Evolutionary conservation across 495 filamentous ascomycete genomes (phyloP).

Genomic region (Mytilinidion resinicola): DNA sequence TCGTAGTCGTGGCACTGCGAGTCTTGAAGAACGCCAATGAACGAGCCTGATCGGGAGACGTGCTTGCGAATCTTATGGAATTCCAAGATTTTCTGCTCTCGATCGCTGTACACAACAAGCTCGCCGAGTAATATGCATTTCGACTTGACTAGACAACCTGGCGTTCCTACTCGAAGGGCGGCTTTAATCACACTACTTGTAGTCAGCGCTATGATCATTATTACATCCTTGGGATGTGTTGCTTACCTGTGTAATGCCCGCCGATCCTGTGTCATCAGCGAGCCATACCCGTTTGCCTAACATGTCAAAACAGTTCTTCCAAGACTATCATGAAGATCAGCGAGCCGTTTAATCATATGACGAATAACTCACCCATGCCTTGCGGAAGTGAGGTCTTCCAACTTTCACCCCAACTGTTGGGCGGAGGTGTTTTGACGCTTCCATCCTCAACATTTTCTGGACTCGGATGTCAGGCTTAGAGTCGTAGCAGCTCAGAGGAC

Average conservation of each 20-base stretch:
- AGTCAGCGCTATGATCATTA: background rate
- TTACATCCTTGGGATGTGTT: background rate
- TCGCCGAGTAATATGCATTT: conserved; percentile 79
- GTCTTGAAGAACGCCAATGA: conserved; percentile 61
- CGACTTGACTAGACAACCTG: conserved; percentile 50
- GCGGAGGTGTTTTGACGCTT: conserved; percentile 47
- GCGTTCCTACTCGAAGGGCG: conserved; percentile 51
- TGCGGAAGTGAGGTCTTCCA: conserved; percentile 63
- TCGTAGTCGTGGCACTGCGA: conserved; percentile 65
- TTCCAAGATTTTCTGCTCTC: conserved; percentile 52
- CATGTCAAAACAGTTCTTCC: conserved; percentile 68
- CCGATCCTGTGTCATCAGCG: conserved; percentile 67
- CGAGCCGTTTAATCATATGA: background rate
- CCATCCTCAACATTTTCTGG: conserved; percentile 32
- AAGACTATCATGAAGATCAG: conserved; percentile 38
- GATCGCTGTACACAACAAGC: conserved; percentile 67
- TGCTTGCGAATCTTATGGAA: conserved; percentile 81
- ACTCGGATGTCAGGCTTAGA: conserved; percentile 36
- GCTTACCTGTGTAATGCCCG: conserved; percentile 45
- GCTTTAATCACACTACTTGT: conserved; percentile 40
- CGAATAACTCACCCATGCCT: conserved; percentile 47
- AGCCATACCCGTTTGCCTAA: conserved; percentile 53
- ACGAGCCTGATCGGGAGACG: conserved; percentile 64
- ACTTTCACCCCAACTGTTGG: conserved; percentile 68
- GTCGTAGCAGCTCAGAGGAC: conserved; percentile 39